Evolutionary conservation across 768 basidiomycete genomes (phyloP), one percentile per base, ranked within the genome.

Genomic region (Lanmaoa rubissima): DNA sequence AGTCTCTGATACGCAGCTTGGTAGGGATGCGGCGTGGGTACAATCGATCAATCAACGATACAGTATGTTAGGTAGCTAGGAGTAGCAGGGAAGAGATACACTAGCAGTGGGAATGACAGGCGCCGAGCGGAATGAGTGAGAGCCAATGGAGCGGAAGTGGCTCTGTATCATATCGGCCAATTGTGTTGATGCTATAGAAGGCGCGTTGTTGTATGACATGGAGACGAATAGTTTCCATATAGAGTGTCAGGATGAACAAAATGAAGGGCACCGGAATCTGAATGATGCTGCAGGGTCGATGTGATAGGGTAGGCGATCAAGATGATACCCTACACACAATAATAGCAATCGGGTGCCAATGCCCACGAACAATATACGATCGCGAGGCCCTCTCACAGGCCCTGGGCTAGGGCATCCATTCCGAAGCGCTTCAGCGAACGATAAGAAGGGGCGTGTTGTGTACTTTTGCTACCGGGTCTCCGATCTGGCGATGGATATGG

Each of bases 271-370:
- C 65, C 68, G 68, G 64, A 70, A 70, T 70, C 66, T 65, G 61
- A 59, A 62, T 70, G 69, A 70, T 70, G 64, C 47, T 48, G 53
- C 67, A 71, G 70, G 70, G 71, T 72, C 71, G 70, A 44, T 60
- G 62, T 72, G 71, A 72, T 72, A 73, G 70, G 72, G 72, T 72
- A 68, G 64, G 61, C 61, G 70, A 72, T 72, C 70, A 68, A 70
- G 63, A 63, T 72, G 67, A 64, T 68, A 63, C 61, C 69, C 62
- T 59, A 55, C 41, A 8, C 31, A 35, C 60, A 65, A 57, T 59
- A 55, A 62, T 61, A 64, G 62, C 54, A 61, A 48, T 48, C 60
- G 49, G 51, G n/a, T 1, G 32, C n/a, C 42, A 26, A 13, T 56
- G 31, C 58, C 51, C 60, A 58, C 54, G 54, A 53, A 55, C 55